Conservation (phyloP, 768 basidiomycete species). For the Tylopilus sp. region DNA sequence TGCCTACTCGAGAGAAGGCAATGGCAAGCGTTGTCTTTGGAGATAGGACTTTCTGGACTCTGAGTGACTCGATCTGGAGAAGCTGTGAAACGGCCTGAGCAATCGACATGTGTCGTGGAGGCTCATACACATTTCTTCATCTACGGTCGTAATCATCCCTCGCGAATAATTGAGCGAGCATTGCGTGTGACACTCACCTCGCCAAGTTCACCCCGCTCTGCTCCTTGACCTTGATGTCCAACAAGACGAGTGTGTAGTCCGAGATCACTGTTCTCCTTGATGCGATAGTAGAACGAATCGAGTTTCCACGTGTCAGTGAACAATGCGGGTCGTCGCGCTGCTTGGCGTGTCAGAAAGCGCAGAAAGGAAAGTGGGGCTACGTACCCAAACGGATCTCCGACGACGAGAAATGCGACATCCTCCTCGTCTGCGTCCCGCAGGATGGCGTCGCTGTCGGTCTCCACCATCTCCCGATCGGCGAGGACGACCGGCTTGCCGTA, state of each 20-base stretch:
- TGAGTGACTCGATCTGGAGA: conserved; percentile 55
- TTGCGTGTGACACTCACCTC: conserved; percentile 46
- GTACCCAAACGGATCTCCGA: conserved; percentile 96
- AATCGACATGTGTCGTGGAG: conserved; percentile 96
- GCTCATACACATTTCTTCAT: conserved; percentile 93
- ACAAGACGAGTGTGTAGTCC: conserved; percentile 94
- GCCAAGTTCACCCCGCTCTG: conserved; percentile 96
- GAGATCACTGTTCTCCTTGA: conserved; percentile 83
- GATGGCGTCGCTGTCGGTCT: conserved; percentile 90
- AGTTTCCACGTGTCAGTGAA: conserved; percentile 98
- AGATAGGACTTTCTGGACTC: conserved; percentile 48
- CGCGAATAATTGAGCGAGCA: background rate
- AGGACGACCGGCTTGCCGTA: conserved; percentile 83
- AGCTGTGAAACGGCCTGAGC: conserved; percentile 82
- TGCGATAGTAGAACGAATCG: conserved; percentile 89
- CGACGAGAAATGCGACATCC: conserved; percentile 87
- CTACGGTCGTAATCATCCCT: conserved; percentile 46
- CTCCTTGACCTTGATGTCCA: conserved; percentile 99
- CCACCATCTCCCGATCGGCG: conserved; percentile 96
- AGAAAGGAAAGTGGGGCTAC: conserved; percentile 12
- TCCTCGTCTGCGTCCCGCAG: conserved; percentile 71
- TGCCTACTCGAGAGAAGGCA: conserved; percentile 73
- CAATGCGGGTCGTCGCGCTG: conserved; percentile 95
- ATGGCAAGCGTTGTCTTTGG: conserved; percentile 65
- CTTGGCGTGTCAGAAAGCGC: background rate